These are phyloP conservation scores for Chlorella sorokiniana DNA, from an alignment of 139 green algal species.

Conservation along the genomic window DNA sequence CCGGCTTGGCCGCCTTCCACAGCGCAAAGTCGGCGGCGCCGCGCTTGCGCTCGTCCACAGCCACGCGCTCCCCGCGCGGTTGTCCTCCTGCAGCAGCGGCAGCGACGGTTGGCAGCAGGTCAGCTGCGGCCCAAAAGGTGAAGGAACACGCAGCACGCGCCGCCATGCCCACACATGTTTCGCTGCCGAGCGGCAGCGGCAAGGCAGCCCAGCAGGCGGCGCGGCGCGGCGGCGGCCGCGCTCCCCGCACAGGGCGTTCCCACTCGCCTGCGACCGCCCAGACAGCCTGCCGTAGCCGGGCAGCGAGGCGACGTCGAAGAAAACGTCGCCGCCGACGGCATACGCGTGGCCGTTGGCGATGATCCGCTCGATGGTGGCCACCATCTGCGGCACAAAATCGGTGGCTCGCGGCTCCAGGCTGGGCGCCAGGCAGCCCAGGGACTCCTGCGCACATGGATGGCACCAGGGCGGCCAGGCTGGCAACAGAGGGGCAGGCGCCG, in stretches of 20 bases:
- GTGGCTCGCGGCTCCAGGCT: slow-evolving; percentile 90
- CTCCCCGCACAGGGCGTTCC: neutral
- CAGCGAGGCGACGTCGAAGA: slow-evolving; percentile 89
- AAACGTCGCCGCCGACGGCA: slow-evolving; percentile 83
- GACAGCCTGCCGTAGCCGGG: slow-evolving; percentile 90
- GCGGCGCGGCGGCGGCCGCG: too few relatives aligned
- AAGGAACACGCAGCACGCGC: neutral
- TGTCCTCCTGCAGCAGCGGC: slow-evolving; percentile 65
- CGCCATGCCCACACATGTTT: too few relatives aligned
- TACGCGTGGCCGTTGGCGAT: slow-evolving; percentile 88
- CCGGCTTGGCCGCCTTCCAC: slow-evolving; percentile 94
- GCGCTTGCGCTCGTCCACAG: slow-evolving; percentile 87
- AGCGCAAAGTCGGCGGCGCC: slow-evolving; percentile 94
- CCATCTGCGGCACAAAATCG: slow-evolving; percentile 86
- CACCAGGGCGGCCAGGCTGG: too few relatives aligned
- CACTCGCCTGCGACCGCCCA: slow-evolving; percentile 64
- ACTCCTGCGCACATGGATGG: slow-evolving; percentile 35
- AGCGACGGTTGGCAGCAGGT: neutral
- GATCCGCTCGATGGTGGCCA: slow-evolving; percentile 76
- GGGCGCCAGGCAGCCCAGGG: slow-evolving; percentile 85
- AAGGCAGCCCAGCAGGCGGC: too few relatives aligned
- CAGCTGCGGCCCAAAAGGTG: neutral
- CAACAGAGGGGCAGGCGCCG: too few relatives aligned
- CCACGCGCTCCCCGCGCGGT: slow-evolving; percentile 89
- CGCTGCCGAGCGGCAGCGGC: too few relatives aligned